Base-by-base conservation (phyloP, 169 alveolate species). In the Plasmodium berghei region DNA sequence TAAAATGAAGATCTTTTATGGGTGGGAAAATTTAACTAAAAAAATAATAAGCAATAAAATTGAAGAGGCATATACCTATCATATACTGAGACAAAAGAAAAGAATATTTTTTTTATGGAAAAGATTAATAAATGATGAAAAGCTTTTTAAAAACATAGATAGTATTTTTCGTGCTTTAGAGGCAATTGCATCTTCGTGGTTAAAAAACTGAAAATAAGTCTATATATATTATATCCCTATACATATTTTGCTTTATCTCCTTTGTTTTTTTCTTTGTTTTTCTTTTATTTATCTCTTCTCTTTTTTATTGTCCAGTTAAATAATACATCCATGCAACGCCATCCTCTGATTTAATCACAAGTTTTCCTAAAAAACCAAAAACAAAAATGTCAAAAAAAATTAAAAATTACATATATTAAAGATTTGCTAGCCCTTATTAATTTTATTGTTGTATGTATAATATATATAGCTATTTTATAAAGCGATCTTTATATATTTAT, bases 261-360 rank as follows among this genome's bases (percentile, higher is more conserved):
- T 66, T 5, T 58, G 24, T 55, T 62, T 58, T 22, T 14, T 18
- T 72, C 48, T 0, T 24, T 22, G 9, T 54, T 28, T 54, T 52
- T 52, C 14, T 10, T 48, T 2, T 54, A 20, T 4, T 40, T 49
- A 20, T 52, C 5, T 70, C 9, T 16, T 1, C 1, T 20, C 0
- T 24, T 48, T 56, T 72, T 72, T 28, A 83, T 48, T 83, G 74
- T 45, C 90, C 90, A 67, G 90, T 83, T 62, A 83, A 67, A 54
- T 83, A 83, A 46, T 83, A 83, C 85, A 66, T 83, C 90, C 90
- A 83, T 16, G 49, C 67, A 61, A 66, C 48, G 34, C 55, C 83
- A 67, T 83, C 85, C 52, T 83, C 90, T 34, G 90, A 83, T 61
- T 83, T 83, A 14, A 83, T 66, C 40, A 83, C 12, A 62, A 83